Evolutionary conservation across 2,329 filamentous ascomycete genomes (phyloP).

Genomic region (Aspergillus cejpii): DNA sequence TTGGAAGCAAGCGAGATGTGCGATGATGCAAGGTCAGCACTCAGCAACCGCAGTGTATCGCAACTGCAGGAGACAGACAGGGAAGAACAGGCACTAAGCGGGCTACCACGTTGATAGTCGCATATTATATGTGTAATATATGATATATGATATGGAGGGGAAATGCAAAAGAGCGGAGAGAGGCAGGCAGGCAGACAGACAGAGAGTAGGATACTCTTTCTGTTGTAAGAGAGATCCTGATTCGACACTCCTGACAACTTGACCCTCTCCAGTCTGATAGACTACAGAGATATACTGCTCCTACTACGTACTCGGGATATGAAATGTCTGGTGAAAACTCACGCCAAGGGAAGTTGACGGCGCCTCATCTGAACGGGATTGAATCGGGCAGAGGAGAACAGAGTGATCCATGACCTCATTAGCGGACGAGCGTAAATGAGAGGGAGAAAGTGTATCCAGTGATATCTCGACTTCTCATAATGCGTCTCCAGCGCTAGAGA

Average conservation of each 20-base stretch:
- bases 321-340: slow-evolving; percentile 21
- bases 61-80: slow-evolving; percentile 15
- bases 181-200: slow-evolving; percentile 4
- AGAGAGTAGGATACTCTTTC: too few species aligned
- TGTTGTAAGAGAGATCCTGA: neutral
- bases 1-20: slow-evolving; percentile 10
- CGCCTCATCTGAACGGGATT: slow-evolving; percentile 19
- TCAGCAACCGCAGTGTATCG: neutral
- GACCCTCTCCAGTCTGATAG: slow-evolving; percentile 3
- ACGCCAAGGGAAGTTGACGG: slow-evolving; percentile 22
- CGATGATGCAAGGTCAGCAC: slow-evolving; percentile 12
- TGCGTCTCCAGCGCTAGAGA: slow-evolving; percentile 17
- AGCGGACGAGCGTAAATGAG: slow-evolving; percentile 27
- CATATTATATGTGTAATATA: too few species aligned
- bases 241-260: slow-evolving; percentile 6
- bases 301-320: too few species aligned
- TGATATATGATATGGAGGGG: too few species aligned
- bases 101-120: slow-evolving; percentile 13
- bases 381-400: slow-evolving; percentile 8
- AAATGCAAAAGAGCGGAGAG: slow-evolving; percentile 7
- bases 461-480: slow-evolving; percentile 12
- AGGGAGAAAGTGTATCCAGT: slow-evolving; percentile 10
- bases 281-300: slow-evolving; percentile 5
- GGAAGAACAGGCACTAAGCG: slow-evolving; percentile 9
- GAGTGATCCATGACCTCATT: slow-evolving; percentile 23